These are phyloP conservation scores for Oleoguttula mirabilis DNA, from an alignment of 495 filamentous ascomycete species.

Conservation along the genomic window DNA sequence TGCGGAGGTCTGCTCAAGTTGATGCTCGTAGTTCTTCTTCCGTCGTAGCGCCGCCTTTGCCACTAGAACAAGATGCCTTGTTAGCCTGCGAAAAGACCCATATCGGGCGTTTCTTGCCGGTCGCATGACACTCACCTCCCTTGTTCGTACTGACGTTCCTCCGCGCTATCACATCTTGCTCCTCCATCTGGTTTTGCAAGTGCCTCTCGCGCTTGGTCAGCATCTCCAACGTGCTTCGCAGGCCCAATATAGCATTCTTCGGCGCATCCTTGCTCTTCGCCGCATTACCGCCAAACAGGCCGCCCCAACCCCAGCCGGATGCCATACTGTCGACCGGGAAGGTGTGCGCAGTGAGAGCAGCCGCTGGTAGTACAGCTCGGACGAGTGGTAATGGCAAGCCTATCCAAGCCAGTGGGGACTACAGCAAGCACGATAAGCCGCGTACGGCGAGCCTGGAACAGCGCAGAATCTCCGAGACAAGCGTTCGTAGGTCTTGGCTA, in stretches of 20 bases:
- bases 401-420: too few relatives aligned
- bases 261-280: slow-evolving; percentile 84
- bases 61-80: slow-evolving; percentile 43
- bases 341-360: too few relatives aligned
- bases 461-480: too few relatives aligned
- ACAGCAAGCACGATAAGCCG: neutral
- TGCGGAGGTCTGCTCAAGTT: slow-evolving; percentile 73
- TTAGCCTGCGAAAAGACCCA: too few relatives aligned
- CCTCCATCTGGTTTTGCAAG: slow-evolving; percentile 77
- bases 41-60: slow-evolving; percentile 84
- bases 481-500: neutral
- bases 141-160: slow-evolving; percentile 87
- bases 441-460: neutral
- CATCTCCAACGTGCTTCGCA: slow-evolving; percentile 89
- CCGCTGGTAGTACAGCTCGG: too few relatives aligned
- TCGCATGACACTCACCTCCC: slow-evolving; percentile 59
- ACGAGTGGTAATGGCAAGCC: too few relatives aligned
- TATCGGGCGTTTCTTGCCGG: slow-evolving; percentile 8
- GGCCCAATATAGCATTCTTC: slow-evolving; percentile 87
- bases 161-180: slow-evolving; percentile 84
- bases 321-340: slow-evolving; percentile 1
- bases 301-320: slow-evolving; percentile 30
- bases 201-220: slow-evolving; percentile 92
- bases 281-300: slow-evolving; percentile 41
- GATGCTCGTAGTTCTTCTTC: slow-evolving; percentile 88